These are phyloP conservation scores for Talaromyces liani DNA, from an alignment of 495 filamentous ascomycete genomes.

Conservation along the genomic window DNA sequence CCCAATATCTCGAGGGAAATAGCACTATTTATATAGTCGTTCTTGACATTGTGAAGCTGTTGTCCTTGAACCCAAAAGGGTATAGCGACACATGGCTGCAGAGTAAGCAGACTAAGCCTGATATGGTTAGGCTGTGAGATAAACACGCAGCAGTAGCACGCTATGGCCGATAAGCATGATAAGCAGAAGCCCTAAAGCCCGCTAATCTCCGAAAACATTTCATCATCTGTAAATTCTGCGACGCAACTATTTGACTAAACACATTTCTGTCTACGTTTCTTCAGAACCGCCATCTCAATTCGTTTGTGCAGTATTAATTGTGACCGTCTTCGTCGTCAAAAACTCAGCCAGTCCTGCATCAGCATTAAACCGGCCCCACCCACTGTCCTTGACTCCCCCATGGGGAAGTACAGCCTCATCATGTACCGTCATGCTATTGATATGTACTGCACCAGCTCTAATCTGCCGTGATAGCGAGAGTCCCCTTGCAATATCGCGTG, in stretches of 20 bases:
- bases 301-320: not conserved
- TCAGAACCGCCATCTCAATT: not conserved
- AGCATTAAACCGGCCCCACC: slow-evolving; percentile 62
- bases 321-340: not conserved
- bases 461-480: slow-evolving; percentile 9
- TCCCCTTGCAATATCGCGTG: slow-evolving; percentile 37
- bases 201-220: not conserved
- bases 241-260: too few relatives aligned
- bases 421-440: slow-evolving; percentile 79
- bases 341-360: slow-evolving; percentile 5
- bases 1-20: not conserved
- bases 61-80: not conserved
- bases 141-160: not conserved
- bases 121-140: not conserved
- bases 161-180: not conserved
- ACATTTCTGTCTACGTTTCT: too few relatives aligned
- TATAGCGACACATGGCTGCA: not conserved
- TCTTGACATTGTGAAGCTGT: not conserved
- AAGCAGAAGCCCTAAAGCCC: not conserved
- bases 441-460: slow-evolving; percentile 46
- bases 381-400: slow-evolving; percentile 78
- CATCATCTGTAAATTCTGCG: too few relatives aligned
- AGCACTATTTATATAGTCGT: not conserved
- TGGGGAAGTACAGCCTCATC: slow-evolving; percentile 75
- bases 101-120: not conserved